phyloP scores from a whole-genome alignment of 306 rosid species.

The Datisca glomerata region DNA sequence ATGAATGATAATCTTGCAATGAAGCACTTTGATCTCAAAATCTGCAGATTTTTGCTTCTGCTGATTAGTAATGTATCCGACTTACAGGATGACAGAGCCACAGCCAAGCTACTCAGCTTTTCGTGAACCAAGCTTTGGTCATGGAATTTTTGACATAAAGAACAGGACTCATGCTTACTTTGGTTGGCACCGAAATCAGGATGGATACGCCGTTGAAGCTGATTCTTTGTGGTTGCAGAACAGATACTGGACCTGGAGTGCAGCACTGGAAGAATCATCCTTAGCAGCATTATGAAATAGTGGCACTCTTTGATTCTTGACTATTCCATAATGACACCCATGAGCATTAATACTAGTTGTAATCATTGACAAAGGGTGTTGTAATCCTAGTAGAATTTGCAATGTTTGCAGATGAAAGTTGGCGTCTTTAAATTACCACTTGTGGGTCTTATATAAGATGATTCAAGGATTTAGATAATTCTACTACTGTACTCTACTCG shows the following conservation, averaged over 20 bases:
- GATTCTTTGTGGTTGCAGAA: conserved; percentile 48
- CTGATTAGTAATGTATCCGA: not conserved
- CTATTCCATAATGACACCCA: too few species aligned
- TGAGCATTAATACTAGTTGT: too few species aligned
- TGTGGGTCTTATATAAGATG: too few species aligned
- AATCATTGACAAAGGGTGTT: too few species aligned
- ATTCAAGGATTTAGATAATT: too few species aligned
- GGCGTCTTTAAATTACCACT: too few species aligned
- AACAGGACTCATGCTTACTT: conserved; percentile 48
- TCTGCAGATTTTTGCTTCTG: not conserved
- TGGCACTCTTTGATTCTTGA: too few species aligned
- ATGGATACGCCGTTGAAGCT: conserved; percentile 50
- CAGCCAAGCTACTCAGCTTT: conserved; percentile 74
- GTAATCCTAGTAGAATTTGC: too few species aligned
- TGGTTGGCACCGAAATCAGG: conserved; percentile 61
- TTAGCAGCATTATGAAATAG: not conserved
- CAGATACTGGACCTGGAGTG: conserved; percentile 42
- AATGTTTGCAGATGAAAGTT: too few species aligned
- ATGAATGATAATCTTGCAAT: not conserved
- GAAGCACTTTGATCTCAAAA: not conserved
- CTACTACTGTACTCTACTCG: too few species aligned
- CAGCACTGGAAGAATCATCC: conserved; percentile 1
- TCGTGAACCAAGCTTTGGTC: conserved; percentile 69
- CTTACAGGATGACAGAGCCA: conserved; percentile 52
- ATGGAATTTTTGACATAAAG: conserved; percentile 52